These are phyloP conservation scores for Petunia axillaris DNA, from an alignment of 257 asterid genomes.

Conservation along the genomic window DNA sequence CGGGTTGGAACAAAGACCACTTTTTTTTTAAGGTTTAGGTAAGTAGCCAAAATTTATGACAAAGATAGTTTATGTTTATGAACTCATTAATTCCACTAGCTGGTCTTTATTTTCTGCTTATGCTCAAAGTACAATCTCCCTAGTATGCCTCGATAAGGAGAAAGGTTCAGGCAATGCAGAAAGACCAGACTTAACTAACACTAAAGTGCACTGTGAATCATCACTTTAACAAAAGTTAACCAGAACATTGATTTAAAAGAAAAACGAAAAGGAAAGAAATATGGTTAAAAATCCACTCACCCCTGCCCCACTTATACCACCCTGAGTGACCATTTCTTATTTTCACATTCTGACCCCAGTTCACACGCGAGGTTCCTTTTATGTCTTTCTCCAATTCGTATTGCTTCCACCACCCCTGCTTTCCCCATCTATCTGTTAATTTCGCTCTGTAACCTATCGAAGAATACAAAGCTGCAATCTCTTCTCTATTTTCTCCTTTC, in stretches of 20 bases:
- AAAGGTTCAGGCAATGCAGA: neutral
- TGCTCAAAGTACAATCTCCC: neutral
- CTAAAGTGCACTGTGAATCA: neutral
- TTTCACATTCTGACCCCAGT: neutral
- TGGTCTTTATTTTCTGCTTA: conserved; percentile 1
- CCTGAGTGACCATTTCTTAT: neutral
- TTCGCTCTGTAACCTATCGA: neutral
- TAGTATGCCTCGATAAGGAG: neutral
- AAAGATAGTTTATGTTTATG: neutral
- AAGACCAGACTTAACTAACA: conserved; percentile 1
- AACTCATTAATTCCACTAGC: neutral
- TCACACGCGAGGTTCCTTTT: neutral
- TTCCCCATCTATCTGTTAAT: conserved; percentile 1
- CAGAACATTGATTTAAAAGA: neutral
- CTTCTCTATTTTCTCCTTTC: neutral
- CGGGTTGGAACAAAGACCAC: neutral
- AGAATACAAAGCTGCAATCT: neutral
- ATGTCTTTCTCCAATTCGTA: neutral
- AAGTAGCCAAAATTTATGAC: neutral
- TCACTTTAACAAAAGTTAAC: neutral
- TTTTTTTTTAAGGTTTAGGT: neutral
- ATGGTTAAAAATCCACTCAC: neutral
- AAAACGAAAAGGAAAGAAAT: neutral
- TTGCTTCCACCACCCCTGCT: neutral
- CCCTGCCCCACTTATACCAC: neutral